These are phyloP conservation scores for Xylariaceae sp. DNA, from an alignment of 2,329 filamentous ascomycete genomes.

Conservation along the genomic window DNA sequence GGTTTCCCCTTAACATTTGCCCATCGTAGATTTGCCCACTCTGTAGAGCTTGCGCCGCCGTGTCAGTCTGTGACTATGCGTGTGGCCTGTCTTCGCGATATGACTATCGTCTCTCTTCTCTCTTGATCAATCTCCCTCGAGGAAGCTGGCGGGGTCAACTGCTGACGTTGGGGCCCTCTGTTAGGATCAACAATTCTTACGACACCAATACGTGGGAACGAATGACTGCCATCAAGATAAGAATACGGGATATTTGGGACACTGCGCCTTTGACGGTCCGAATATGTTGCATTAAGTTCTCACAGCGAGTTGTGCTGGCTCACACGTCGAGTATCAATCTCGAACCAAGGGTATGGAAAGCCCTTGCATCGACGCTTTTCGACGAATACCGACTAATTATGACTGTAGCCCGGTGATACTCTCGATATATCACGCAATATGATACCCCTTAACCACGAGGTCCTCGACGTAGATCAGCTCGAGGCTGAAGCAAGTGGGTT, in stretches of 20 bases:
- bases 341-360: constrained; percentile 69
- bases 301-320: constrained; percentile 85
- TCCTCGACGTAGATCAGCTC: constrained; percentile 74
- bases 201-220: constrained; percentile 81
- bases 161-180: constrained; percentile 31
- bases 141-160: constrained; percentile 1
- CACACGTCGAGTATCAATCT: constrained; percentile 80
- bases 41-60: constrained; percentile 23
- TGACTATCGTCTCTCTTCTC: constrained; percentile 10
- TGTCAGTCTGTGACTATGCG: constrained; percentile 19
- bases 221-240: constrained; percentile 83
- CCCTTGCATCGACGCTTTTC: not conserved
- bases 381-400: constrained; percentile 20
- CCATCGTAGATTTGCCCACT: constrained; percentile 25
- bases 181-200: constrained; percentile 80
- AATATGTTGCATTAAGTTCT: constrained; percentile 96
- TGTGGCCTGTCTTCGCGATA: constrained; percentile 15
- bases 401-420: constrained; percentile 41
- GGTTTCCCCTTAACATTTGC: constrained; percentile 42
- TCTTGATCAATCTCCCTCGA: constrained; percentile 3
- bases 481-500: constrained; percentile 92
- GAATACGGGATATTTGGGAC: constrained; percentile 87
- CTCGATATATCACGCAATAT: constrained; percentile 81
- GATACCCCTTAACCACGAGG: constrained; percentile 75
- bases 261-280: constrained; percentile 69